Evolutionary conservation across 352 stramenopile species (phyloP), one percentile per base, ranked within the genome.

Genomic region (Saprolegnia diclina): DNA sequence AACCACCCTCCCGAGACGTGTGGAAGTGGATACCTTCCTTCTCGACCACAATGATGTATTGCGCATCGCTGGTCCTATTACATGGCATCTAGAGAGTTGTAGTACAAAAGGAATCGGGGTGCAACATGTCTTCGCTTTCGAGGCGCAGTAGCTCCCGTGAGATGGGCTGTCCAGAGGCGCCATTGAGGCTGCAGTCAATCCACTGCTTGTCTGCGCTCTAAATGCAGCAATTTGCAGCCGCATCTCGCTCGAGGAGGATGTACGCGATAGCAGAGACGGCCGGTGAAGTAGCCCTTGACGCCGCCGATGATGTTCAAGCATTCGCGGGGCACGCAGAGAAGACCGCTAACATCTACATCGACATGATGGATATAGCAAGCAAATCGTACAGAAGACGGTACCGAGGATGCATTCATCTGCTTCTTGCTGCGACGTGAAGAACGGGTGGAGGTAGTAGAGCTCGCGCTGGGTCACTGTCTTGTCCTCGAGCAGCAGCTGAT

Each of bases 21-120:
- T 16, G 5, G 19, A 4, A 29, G 21, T 67, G 32, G 11, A 24
- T 73, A 94, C 95, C 93, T 56, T 98, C 95, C 73, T 98, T 98
- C 74, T 98, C 95, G 44, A 98, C 80, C 3, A 98, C 88, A 6
- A 98, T 54, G 65, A 98, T 97, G 66, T 74, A 97, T 44, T 78
- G 77, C 24, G 93, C 91, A 64, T 88, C 76, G 54, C 80, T 90
- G 66, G 65, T 62, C 14, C 86, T 94, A 46, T n/a, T 38, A 26
- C 54, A 24, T 46, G 19, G 22, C 26, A 42, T 59, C 11, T 52
- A 42, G 3, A 59, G 3, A 48, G 13, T 24, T 18, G 26, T 45
- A 35, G 48, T 52, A 10, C 21, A 9, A 5, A 50, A 14, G 48
- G 50, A 48, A 37, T 48, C 42, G 11, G 4, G 13, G 0, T 1